Evolutionary conservation across 257 asterid genomes (phyloP), one percentile per base, ranked within the genome.

Genomic region (Leonotis leonurus): DNA sequence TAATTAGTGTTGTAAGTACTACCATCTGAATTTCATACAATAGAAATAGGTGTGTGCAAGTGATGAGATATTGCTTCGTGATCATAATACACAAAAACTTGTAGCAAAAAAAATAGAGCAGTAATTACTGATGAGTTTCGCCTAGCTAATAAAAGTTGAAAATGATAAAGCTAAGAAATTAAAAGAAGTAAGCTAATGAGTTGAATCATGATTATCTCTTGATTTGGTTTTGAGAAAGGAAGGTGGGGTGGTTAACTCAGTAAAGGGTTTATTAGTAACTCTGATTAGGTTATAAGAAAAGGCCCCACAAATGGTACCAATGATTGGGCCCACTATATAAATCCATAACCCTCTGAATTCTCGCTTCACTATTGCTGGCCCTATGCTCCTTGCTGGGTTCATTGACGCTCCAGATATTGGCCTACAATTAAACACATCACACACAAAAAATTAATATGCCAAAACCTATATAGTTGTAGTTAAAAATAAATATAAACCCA

Each of bases 341-440:
- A 80, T 69, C 96, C 95, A 87, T 0, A 87, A 45, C 8, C 85
- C 89, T 68, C 62, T 76, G 43, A 53, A 85, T 4, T 63, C 60
- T 8, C 63, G 77, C 16, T 59, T 82, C 50, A 85, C 89, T 1
- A 87, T 13, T 50, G 95, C 97, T 14, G 97, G 97, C 1, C 94
- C 97, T 50, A 90, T 55, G 61, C 94, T 90, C 74, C 96, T 75
- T 11, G 97, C 96, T 25, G 96, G 97, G 68, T 90, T 90, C 97
- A 90, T 87, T 0, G 96, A 90, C 3, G 95, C 96, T 26, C 97
- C 97, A 4, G 97, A 87, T 36, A 85, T 71, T 3, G 91, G 96
- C 75, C 97, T 89, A 77, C 78, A 73, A 8, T 24, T 0, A 29
- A 2, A 36, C 21, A 35, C 1, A 20, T 5, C 11, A 6, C 37